phyloP scores from a whole-genome alignment of 495 filamentous ascomycete species.

The Aspergillus indologenus region DNA sequence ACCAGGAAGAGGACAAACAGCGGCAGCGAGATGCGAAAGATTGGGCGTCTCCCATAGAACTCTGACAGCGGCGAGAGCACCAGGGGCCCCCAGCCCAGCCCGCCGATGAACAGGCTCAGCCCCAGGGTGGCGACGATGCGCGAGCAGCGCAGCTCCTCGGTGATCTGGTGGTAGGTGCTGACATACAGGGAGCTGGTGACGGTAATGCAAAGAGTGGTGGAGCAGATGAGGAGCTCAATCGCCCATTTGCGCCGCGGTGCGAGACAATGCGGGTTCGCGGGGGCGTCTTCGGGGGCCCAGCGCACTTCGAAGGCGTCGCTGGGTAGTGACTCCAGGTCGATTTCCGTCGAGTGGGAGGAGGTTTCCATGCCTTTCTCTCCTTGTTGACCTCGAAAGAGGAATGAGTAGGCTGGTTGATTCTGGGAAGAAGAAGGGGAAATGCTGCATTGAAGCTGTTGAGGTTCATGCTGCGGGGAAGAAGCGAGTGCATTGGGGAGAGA shows the following conservation, averaged over 20 bases:
- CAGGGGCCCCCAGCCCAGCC: slow-evolving; percentile 60
- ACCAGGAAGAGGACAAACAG: slow-evolving; percentile 75
- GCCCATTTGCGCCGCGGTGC: background rate
- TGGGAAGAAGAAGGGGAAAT: too few species aligned
- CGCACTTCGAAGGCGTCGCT: background rate
- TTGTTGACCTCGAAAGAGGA: background rate
- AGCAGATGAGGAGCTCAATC: background rate
- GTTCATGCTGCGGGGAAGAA: background rate
- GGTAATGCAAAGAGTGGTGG: background rate
- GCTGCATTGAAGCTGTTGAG: too few species aligned
- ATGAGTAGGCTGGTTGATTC: background rate
- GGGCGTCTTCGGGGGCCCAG: background rate
- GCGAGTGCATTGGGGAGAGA: background rate
- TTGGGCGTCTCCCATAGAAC: slow-evolving; percentile 77
- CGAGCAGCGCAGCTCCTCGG: slow-evolving; percentile 58
- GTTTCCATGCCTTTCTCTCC: background rate
- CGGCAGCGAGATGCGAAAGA: slow-evolving; percentile 68
- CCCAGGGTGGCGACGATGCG: slow-evolving; percentile 67
- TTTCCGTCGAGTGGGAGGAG: background rate
- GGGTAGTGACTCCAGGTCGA: background rate
- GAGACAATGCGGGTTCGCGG: background rate
- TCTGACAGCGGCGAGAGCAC: slow-evolving; percentile 58
- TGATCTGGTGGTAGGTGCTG: slow-evolving; percentile 70
- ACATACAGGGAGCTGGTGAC: slow-evolving; percentile 73
- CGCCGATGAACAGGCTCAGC: slow-evolving; percentile 67